Percentiles rank a stretch among this genome's conserved stretches.
These are phyloP conservation scores for Boletus barrowsii DNA, from an alignment of 768 basidiomycete genomes.

Conservation along the genomic window DNA sequence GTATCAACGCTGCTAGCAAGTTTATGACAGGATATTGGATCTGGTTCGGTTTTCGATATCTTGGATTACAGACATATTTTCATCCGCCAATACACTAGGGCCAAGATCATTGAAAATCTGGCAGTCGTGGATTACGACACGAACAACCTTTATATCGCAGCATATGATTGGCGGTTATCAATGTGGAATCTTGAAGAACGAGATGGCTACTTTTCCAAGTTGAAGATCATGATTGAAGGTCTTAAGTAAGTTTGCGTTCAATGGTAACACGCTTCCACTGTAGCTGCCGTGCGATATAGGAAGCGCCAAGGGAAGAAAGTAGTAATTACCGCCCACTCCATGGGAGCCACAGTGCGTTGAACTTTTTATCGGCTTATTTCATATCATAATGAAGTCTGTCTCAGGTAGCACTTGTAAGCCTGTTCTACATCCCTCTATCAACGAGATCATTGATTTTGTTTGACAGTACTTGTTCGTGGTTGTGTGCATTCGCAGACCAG, in stretches of 20 bases:
- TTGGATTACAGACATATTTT: not conserved
- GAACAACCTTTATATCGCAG: conserved; percentile 78
- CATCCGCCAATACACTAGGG: conserved; percentile 41
- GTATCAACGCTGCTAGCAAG: conserved; percentile 83
- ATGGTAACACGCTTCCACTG: not conserved
- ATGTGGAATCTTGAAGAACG: conserved; percentile 90
- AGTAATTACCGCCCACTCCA: conserved; percentile 82
- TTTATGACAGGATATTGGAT: conserved; percentile 94
- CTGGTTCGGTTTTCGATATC: conserved; percentile 49
- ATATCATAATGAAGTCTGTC: conserved; percentile 38
- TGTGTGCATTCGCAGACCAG: not conserved
- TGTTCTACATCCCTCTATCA: not conserved
- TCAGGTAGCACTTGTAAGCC: conserved; percentile 46
- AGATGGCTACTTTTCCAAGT: conserved; percentile 82
- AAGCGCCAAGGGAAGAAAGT: conserved; percentile 70
- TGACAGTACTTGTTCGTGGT: conserved; percentile 78
- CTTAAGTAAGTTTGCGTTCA: conserved; percentile 49
- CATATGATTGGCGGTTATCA: conserved; percentile 90
- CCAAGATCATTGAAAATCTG: conserved; percentile 91
- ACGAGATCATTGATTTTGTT: conserved; percentile 3
- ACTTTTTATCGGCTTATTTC: not conserved
- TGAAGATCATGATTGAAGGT: conserved; percentile 80
- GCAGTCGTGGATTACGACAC: conserved; percentile 92
- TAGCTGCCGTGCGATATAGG: conserved; percentile 33
- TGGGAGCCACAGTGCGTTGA: conserved; percentile 71